A percentile compares a stretch with the other conserved stretches of the same genome.
phyloP scores from a whole-genome alignment of 2,329 filamentous ascomycete genomes.

The Colletotrichum sp. region DNA sequence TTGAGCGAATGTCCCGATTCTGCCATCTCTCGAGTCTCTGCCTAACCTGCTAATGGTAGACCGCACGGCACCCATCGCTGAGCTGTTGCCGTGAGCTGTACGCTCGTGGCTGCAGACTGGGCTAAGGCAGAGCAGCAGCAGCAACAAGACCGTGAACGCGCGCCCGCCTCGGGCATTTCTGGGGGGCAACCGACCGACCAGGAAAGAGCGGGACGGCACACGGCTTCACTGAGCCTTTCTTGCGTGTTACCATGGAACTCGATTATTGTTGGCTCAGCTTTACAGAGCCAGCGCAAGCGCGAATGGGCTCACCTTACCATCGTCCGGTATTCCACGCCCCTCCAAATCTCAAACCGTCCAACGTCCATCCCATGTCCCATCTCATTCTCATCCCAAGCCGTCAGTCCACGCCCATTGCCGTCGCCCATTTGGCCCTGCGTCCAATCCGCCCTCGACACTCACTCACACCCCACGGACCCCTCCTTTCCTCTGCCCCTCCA shows the following conservation, averaged over 20 bases:
- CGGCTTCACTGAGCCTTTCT: not conserved
- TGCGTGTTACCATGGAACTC: not conserved
- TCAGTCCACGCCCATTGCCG: not conserved
- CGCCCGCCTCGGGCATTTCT: conserved; percentile 16
- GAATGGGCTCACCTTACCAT: not conserved
- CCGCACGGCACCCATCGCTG: not conserved
- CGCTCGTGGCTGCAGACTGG: not conserved
- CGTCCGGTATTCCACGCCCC: not conserved
- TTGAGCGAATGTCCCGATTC: not conserved
- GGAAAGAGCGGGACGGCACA: not conserved
- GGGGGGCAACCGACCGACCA: not conserved
- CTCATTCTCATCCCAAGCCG: not conserved
- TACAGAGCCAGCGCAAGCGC: not conserved
- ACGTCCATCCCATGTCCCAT: not conserved
- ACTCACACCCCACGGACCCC: not conserved
- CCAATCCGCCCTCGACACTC: not conserved
- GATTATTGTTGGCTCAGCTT: not conserved
- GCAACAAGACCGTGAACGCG: not conserved
- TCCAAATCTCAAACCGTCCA: not conserved
- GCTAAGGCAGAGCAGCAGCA: not conserved
- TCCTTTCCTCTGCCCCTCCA: not conserved
- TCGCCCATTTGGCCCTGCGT: not conserved
- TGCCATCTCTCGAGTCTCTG: not conserved
- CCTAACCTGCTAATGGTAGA: not conserved
- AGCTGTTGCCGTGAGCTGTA: not conserved